A percentile compares a stretch with the other conserved stretches of the same genome.
These are phyloP conservation scores for Pholiota molesta DNA, from an alignment of 768 basidiomycete genomes.

Conservation along the genomic window DNA sequence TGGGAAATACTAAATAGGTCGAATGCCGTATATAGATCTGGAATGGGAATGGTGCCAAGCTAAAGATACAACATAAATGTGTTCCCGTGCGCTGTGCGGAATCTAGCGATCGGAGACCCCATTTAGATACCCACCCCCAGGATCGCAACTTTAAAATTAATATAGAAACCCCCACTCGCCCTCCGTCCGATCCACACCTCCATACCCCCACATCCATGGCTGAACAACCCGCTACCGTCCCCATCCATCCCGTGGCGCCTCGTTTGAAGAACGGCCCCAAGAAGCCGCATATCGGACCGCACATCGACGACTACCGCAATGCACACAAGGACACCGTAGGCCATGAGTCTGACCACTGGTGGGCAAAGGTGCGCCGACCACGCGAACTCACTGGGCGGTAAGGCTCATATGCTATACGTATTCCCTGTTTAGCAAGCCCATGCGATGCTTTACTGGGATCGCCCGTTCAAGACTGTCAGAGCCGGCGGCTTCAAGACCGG, in stretches of 20 bases:
- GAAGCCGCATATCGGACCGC: slow-evolving; percentile 78
- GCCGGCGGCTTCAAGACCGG: slow-evolving; percentile 83
- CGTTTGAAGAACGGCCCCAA: slow-evolving; percentile 66
- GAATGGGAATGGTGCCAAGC: slow-evolving; percentile 20
- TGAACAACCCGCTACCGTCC: slow-evolving; percentile 35
- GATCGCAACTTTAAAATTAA: slow-evolving; percentile 18
- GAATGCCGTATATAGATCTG: slow-evolving; percentile 2
- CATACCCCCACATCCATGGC: slow-evolving; percentile 37
- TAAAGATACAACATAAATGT: slow-evolving; percentile 20
- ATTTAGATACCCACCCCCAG: slow-evolving; percentile 23
- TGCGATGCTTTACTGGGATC: slow-evolving; percentile 83
- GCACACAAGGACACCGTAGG: slow-evolving; percentile 77
- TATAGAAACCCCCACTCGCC: slow-evolving; percentile 20
- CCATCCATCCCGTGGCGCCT: slow-evolving; percentile 75
- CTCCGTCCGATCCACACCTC: slow-evolving; percentile 18
- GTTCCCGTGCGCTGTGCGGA: slow-evolving; percentile 17
- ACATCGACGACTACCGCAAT: slow-evolving; percentile 70
- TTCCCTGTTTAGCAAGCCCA: slow-evolving; percentile 56
- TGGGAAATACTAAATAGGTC: not conserved
- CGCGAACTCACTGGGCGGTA: slow-evolving; percentile 5
- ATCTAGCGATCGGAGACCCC: slow-evolving; percentile 21
- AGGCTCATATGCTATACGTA: not conserved
- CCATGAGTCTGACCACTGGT: slow-evolving; percentile 81
- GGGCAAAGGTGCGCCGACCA: slow-evolving; percentile 65
- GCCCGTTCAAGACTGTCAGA: slow-evolving; percentile 86